These are phyloP conservation scores for Vanderwaltozyma polyspora DNA, from an alignment of 805 yeast genomes.

Conservation along the genomic window DNA sequence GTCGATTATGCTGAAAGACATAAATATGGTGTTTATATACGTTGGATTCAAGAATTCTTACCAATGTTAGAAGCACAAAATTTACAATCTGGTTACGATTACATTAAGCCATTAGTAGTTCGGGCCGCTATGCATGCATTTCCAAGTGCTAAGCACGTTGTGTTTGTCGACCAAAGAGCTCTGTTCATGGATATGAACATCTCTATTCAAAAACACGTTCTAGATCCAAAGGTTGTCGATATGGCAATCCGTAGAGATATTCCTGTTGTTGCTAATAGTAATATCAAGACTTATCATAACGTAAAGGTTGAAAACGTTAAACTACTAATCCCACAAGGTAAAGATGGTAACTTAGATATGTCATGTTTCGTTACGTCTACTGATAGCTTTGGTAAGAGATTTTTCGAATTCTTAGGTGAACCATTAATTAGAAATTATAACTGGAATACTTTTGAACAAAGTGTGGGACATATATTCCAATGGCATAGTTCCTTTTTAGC, in stretches of 20 bases:
- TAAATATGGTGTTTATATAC: slow-evolving; percentile 69
- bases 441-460: slow-evolving; percentile 34
- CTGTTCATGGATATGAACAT: slow-evolving; percentile 61
- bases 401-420: slow-evolving; percentile 75
- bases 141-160: slow-evolving; percentile 82
- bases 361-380: slow-evolving; percentile 45
- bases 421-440: slow-evolving; percentile 55
- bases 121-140: slow-evolving; percentile 90
- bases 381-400: slow-evolving; percentile 56
- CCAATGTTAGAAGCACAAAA: slow-evolving; percentile 43
- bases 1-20: slow-evolving; percentile 78
- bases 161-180: slow-evolving; percentile 76
- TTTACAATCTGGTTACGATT: slow-evolving; percentile 20
- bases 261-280: slow-evolving; percentile 41
- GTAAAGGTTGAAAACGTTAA: slow-evolving; percentile 43
- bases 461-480: slow-evolving; percentile 76
- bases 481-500: slow-evolving; percentile 86
- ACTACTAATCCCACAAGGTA: slow-evolving; percentile 59
- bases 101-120: slow-evolving; percentile 27
- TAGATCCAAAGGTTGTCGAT: slow-evolving; percentile 50
- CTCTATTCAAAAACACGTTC: slow-evolving; percentile 47
- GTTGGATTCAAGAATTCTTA: slow-evolving; percentile 77
- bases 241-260: slow-evolving; percentile 55
- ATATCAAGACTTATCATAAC: slow-evolving; percentile 47
- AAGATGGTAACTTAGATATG: slow-evolving; percentile 46